Base-by-base conservation (phyloP, 2,329 filamentous ascomycete species). In the Penicillium sclerotiorum region DNA sequence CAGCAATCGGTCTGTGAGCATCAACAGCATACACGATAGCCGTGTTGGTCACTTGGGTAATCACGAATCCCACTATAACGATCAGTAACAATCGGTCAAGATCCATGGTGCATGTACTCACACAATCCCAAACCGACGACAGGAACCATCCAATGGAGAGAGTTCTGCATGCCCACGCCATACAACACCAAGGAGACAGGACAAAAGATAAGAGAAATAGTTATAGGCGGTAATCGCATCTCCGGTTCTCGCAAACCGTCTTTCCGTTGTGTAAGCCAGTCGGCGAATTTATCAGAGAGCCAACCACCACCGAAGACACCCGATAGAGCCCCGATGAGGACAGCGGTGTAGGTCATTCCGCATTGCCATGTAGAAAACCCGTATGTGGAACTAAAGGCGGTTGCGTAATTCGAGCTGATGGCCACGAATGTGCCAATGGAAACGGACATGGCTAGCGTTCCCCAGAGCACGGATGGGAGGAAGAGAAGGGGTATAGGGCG, bases 401-500 rank as follows among this genome's bases (percentile, higher is more conserved):
- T 49, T 30, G 39, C 47, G 25, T 21, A 37, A n/a, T 37, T 49
- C 12, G 47, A 38, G 15, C 28, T 18, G 15, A 48, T n/a, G 4
- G 39, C 38, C 13, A 48, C 45, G 12, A 48, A 48, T 18, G 39
- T 37, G 5, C 45, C 45, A 20, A 48, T 48, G 13, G 36, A 21
- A 33, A 48, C 39, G 1, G 2, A 75, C 74, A 15, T 81, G 75
- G 2, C 82, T 6, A 37, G 65, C 9, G 80, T 77, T 3, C 78
- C 78, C 80, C 80, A 83, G 2, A 83, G 65, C 0, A 84, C 76
- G 0, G 78, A 73, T 5, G 80, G 81, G 1, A 84, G 69, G 2
- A 73, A 48, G 9, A 82, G 73, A 22, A 83, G 65, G 2, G 74
- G 69, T 17, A 83, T 60, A 1, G 80, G 80, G 0, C 81, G 77